Conservation (phyloP, 148 eudicot genomes). For the Rhododendron williamsianum region DNA sequence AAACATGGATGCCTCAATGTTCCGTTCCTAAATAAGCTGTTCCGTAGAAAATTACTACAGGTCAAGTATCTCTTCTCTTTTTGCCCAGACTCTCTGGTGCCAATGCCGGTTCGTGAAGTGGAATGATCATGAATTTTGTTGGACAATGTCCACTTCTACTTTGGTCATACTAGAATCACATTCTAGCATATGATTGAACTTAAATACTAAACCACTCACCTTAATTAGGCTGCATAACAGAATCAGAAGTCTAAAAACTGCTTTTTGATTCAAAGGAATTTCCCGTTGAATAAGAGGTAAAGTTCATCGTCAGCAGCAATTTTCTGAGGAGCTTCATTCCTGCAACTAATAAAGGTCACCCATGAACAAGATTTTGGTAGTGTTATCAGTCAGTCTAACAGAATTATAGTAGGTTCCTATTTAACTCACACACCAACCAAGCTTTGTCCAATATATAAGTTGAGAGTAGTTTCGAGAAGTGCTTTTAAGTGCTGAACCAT, state of each 20-base stretch:
- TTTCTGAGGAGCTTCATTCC: background rate
- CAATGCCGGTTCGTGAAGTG: background rate
- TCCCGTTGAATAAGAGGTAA: background rate
- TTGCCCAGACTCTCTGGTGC: background rate
- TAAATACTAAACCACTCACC: background rate
- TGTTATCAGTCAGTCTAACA: background rate
- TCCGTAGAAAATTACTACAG: slow-evolving; percentile 32
- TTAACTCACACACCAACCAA: background rate
- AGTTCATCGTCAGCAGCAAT: background rate
- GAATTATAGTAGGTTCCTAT: background rate
- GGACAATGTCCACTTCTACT: background rate
- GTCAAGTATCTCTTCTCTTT: background rate
- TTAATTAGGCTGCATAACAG: background rate
- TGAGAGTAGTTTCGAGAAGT: background rate
- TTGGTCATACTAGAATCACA: background rate
- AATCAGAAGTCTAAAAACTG: background rate
- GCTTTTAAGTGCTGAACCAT: background rate
- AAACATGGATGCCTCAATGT: slow-evolving; percentile 26
- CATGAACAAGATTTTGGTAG: background rate
- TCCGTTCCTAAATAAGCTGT: slow-evolving; percentile 26
- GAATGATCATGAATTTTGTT: background rate
- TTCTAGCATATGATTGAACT: background rate
- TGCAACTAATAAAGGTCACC: background rate
- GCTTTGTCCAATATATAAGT: background rate
- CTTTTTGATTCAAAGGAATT: background rate